Evolutionary conservation across 257 asterid genomes (phyloP), one percentile per base, ranked within the genome.

Genomic region (Solanum sparsipilum): DNA sequence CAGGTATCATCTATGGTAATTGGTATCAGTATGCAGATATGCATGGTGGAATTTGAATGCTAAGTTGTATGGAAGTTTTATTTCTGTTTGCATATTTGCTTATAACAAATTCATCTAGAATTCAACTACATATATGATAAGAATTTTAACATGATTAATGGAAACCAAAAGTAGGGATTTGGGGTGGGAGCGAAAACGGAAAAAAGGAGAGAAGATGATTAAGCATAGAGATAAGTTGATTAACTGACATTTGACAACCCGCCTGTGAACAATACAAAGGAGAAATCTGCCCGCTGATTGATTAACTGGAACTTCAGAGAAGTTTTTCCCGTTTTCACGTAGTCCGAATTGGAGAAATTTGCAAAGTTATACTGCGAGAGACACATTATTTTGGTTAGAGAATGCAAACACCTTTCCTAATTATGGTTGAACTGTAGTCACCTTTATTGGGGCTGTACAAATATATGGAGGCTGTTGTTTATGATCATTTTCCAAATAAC

Each of bases 371-470:
- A 96, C 99, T 96, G 98, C 89, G 89, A 89, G 23, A 67, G 56
- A 84, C 46, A 90, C 82, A 84, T 25, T 73, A 85, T 12, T 32
- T 78, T 13, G 88, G 82, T 81, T 27, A 90, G 63, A 67, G 78
- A 88, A 48, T 88, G 58, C 21, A 38, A 89, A 84, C 46, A 60
- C 56, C 7, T 60, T 86, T 13, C 25, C 58, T 78, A 44, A 74
- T 23, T 78, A 52, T 44, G 67, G 27, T 8, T 39, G 71, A 71
- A 83, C 46, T 85, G 74, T 32, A 78, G 88, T 74, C 89, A 96
- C 99, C 99, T 96, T 96, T 63, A 96, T 87, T 2, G 99, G 98
- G 31, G 99, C 93, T 56, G 93, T 89, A 90, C 99, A 96, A 89
- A 94, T 93, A 88, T 91, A 90, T n/a, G 99, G 99, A 82, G 89